Percentiles rank a stretch among this genome's conserved stretches.
Conservation (phyloP, 805 yeast genomes). For the Sungouiozyma ichnusensis region DNA sequence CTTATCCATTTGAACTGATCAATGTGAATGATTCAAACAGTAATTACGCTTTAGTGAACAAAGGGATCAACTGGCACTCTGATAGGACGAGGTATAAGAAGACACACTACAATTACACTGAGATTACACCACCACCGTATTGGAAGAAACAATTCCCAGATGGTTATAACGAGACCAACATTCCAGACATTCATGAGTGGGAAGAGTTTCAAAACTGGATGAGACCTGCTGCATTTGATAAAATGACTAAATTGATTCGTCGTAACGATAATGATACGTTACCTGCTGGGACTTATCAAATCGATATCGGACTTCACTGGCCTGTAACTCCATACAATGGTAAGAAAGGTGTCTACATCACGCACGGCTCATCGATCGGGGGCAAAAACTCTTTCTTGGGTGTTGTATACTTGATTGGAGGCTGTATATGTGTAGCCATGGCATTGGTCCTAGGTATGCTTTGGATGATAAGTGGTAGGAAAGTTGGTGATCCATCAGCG, state of each 20-base stretch:
- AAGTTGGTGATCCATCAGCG: conserved; percentile 57
- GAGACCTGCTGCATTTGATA: conserved; percentile 73
- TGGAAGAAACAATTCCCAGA: conserved; percentile 74
- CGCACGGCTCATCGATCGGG: conserved; percentile 65
- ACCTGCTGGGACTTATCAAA: conserved; percentile 50
- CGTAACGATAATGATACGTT: conserved; percentile 50
- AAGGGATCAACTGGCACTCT: conserved; percentile 75
- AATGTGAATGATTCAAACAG: conserved; percentile 28
- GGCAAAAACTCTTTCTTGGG: conserved; percentile 71
- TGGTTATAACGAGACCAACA: conserved; percentile 75
- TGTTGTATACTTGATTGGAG: conserved; percentile 63
- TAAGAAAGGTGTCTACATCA: conserved; percentile 51
- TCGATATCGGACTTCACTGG: conserved; percentile 63
- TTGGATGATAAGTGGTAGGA: conserved; percentile 56
- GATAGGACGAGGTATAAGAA: conserved; percentile 65
- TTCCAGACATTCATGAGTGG: conserved; percentile 69
- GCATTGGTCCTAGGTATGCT: conserved; percentile 43
- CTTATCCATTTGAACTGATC: conserved; percentile 39
- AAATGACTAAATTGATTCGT: conserved; percentile 53
- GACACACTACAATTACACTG: conserved; percentile 53
- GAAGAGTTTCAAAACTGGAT: conserved; percentile 93
- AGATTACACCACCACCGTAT: conserved; percentile 89
- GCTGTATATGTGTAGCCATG: conserved; percentile 54
- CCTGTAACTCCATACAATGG: conserved; percentile 65
- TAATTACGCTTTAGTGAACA: conserved; percentile 33